Base-by-base conservation (phyloP, 2,329 filamentous ascomycete genomes). In the Ascochyta pisi region DNA sequence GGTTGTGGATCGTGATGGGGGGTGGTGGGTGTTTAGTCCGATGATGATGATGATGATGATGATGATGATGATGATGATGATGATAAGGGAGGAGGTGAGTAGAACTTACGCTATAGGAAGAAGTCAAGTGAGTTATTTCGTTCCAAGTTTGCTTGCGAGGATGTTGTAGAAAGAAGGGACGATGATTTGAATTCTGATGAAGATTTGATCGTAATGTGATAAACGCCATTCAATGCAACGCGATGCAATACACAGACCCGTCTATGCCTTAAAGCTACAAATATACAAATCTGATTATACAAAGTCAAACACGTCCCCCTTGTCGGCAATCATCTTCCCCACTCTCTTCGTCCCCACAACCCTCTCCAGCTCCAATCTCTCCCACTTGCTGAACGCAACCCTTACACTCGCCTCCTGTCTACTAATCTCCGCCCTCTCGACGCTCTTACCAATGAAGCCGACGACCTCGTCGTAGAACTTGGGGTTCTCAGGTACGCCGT, bases 281-380 rank as follows among this genome's bases (percentile, higher is more conserved):
- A n/a, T 26, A 9, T 10, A 55, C 29, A 8, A 5, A 19, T 19
- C 19, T 19, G 29, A 4, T 24, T 63, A 96, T 58, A 96, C 82
- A 82, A 98, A 98, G 72, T 96, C 93, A 84, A 98, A 99, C 1
- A 91, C 95, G 83, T 98, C 94, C 3, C 85, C 85, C 70, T 86
- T 87, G 66, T 96, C 92, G 59, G 83, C 84, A 53, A 97, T 80
- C 92, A 99, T 95, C 73, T 87, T 90, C 15, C 86, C 87, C 6
- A 95, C 87, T 60, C 95, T 85, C 77, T 89, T 86, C 2, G 84
- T 90, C 1, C 95, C 95, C 2, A 93, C 93, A 35, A 98, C 81
- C 54, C 95, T 84, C 81, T 99, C 95, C 67, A 98, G 77, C 79
- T 90, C 93, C 78, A 98, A 80, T 12, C 88, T 85, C 78, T 99